Base-by-base conservation (phyloP, 495 filamentous ascomycete genomes). In the Aspergillus baeticus region DNA sequence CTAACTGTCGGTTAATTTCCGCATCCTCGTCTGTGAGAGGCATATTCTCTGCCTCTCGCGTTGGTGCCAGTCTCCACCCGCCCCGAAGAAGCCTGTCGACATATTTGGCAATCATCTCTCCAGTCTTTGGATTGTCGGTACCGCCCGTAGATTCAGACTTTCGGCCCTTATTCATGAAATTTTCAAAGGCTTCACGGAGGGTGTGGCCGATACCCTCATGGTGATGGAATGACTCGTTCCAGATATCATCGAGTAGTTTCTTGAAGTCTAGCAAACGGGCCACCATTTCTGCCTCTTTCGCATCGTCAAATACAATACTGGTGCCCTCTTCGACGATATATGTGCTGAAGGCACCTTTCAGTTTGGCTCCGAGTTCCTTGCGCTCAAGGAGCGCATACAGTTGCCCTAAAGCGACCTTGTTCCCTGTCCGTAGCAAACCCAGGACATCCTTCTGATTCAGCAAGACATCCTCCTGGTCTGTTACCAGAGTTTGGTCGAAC, bases 51-150 rank as follows among this genome's bases (percentile, higher is more conserved):
- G 67, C 62, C 36, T 61, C 62, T 36, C 64, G 68, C 35, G 58
- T 59, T 3, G 69, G 56, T 11, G 95, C 83, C 11, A 90, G 82
- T 70, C 90, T 97, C 47, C 90, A 80, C 7, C 94, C 95, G 29
- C 89, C 87, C 53, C 91, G 86, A 13, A 99, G 84, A 8, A 99
- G 78, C 69, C 86, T 76, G 72, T 99, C 92, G 54, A 99, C 91
- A 60, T 97, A 91, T 71, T 96, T 98, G 13, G 94, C 94, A 55
- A 98, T 95, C 92, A 97, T 96, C 73, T 99, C 94, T 29, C 92
- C 94, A 7, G 95, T 89, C 75, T 96, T 96, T 8, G 90, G 88
- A 52, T 95, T 95, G 59, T 89, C 85, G 4, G 89, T 89, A 36
- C 84, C 83, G 77, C 87, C 90, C 2, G 81, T 81, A 15, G 83